Conservation (phyloP, 257 asterid species). For the Echium plantagineum region DNA sequence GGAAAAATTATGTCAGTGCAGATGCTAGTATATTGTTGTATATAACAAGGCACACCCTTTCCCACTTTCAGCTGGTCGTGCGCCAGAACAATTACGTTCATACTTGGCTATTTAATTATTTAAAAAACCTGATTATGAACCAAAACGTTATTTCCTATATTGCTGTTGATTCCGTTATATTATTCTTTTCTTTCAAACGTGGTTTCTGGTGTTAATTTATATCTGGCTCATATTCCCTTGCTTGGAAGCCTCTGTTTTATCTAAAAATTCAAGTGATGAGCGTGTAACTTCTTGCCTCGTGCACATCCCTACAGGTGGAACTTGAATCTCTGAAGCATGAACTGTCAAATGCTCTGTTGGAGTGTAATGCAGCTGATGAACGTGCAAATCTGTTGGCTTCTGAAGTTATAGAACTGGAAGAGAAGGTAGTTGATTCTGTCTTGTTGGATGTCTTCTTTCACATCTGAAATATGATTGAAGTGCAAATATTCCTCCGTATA, state of each 20-base stretch:
- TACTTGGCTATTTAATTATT: too few species aligned
- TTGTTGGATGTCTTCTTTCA: not conserved
- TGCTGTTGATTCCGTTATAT: too few species aligned
- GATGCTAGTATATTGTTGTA: too few species aligned
- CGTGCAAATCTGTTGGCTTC: slow-evolving; percentile 87
- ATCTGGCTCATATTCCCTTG: not conserved
- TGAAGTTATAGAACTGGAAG: slow-evolving; percentile 95
- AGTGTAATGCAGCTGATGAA: slow-evolving; percentile 96
- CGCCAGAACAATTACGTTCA: too few species aligned
- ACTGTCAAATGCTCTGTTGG: slow-evolving; percentile 69
- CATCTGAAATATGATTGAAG: not conserved
- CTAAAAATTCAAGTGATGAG: not conserved
- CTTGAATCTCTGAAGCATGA: slow-evolving; percentile 65
- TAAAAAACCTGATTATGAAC: too few species aligned
- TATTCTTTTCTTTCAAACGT: too few species aligned
- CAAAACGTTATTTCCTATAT: too few species aligned
- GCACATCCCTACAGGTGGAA: slow-evolving; percentile 42
- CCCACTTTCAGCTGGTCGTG: too few species aligned
- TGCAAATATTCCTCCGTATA: not conserved
- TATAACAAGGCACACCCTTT: too few species aligned
- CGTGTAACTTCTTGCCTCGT: not conserved
- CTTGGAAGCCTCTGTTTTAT: not conserved
- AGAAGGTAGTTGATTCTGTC: slow-evolving; percentile 48
- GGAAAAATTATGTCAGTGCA: too few species aligned
- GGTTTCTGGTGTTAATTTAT: not conserved